phyloP scores from a whole-genome alignment of 192 early-diverging fungal species.

The Backusella westeae region DNA sequence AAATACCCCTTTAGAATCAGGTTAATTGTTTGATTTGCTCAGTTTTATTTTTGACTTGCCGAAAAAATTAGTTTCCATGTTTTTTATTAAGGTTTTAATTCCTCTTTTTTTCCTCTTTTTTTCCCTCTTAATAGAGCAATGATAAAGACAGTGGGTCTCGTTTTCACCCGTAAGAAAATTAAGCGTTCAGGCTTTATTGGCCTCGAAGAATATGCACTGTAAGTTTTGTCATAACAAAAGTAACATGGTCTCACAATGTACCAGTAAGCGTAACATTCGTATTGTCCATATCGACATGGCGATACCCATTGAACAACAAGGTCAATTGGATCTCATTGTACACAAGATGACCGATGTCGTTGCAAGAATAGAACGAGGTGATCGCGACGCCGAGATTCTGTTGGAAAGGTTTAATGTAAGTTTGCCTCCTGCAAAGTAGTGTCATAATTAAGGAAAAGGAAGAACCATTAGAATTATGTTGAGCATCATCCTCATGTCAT shows the following conservation, averaged over 20 bases:
- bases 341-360: slow-evolving; percentile 38
- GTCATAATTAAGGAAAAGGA: neutral
- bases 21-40: too few species aligned
- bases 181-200: slow-evolving; percentile 36
- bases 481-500: slow-evolving; percentile 25
- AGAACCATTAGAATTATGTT: slow-evolving; percentile 14
- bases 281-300: slow-evolving; percentile 31
- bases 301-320: slow-evolving; percentile 16
- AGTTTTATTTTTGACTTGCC: too few species aligned
- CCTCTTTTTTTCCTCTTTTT: too few species aligned
- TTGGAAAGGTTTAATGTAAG: slow-evolving; percentile 23
- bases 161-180: slow-evolving; percentile 36
- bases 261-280: slow-evolving; percentile 24
- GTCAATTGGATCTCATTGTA: slow-evolving; percentile 30
- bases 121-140: neutral
- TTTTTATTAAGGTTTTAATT: too few species aligned
- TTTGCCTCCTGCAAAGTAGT: too few species aligned
- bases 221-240: neutral
- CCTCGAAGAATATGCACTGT: slow-evolving; percentile 35
- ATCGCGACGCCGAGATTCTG: neutral
- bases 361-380: slow-evolving; percentile 12
- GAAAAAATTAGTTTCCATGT: too few species aligned
- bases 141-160: slow-evolving; percentile 29
- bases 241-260: neutral
- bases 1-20: too few species aligned